These are phyloP conservation scores for Chaetomium cochliodes DNA, from an alignment of 495 filamentous ascomycete genomes.

Conservation along the genomic window DNA sequence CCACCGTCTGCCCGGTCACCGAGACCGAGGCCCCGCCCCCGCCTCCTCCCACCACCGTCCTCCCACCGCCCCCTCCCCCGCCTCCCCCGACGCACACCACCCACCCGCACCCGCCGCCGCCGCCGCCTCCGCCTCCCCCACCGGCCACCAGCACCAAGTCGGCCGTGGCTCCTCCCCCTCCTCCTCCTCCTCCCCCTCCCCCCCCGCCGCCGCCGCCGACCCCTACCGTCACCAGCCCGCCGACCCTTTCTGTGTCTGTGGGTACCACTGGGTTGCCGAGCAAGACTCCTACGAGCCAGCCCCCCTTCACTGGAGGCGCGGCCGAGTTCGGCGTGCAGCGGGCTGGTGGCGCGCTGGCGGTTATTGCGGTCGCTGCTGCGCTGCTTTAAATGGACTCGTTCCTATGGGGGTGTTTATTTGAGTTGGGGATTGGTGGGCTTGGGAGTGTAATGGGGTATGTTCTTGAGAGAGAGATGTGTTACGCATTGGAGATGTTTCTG, in stretches of 20 bases:
- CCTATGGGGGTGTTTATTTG: neutral
- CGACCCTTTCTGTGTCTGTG: conserved; percentile 5
- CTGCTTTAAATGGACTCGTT: conserved; percentile 27
- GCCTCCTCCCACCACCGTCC: conserved; percentile 21
- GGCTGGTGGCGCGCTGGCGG: conserved; percentile 39
- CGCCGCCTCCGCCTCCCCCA: conserved; percentile 20
- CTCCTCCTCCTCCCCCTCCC: conserved; percentile 28
- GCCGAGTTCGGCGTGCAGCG: conserved; percentile 27
- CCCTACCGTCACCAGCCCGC: conserved; percentile 15
- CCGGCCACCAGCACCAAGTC: conserved; percentile 8
- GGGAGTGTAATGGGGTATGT: neutral
- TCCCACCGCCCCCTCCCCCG: conserved; percentile 19
- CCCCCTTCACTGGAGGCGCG: conserved; percentile 36
- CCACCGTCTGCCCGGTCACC: conserved; percentile 40
- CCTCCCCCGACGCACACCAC: conserved; percentile 17
- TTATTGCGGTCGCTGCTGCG: conserved; percentile 35
- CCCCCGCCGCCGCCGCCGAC: conserved; percentile 20
- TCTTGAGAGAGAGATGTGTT: neutral
- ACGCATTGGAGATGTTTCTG: neutral
- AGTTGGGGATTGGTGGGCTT: neutral
- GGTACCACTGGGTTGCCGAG: conserved; percentile 25
- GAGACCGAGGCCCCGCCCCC: conserved; percentile 19
- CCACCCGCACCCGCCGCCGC: conserved; percentile 16
- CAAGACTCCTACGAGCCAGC: conserved; percentile 20
- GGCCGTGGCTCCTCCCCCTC: conserved; percentile 2